These are phyloP conservation scores for Botrytis medusae DNA, from an alignment of 2,329 filamentous ascomycete genomes.

Conservation along the genomic window DNA sequence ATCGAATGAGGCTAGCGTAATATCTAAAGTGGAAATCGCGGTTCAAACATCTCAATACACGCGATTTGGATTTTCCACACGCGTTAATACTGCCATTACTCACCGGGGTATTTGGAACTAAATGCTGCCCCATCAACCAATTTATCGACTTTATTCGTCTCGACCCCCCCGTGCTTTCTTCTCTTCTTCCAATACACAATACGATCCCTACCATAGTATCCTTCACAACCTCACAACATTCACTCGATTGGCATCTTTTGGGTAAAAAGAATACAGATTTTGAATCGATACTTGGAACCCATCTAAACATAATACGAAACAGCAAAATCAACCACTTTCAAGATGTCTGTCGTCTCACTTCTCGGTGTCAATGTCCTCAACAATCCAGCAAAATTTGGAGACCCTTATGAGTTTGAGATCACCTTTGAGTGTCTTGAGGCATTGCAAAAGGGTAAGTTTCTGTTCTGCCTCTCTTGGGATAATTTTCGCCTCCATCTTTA, in stretches of 20 bases:
- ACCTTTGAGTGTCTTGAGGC: slow-evolving; percentile 97
- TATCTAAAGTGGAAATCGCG: slow-evolving; percentile 15
- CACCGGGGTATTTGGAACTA: slow-evolving; percentile 1
- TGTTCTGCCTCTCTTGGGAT: slow-evolving; percentile 1
- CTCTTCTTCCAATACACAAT: not conserved
- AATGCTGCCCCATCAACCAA: slow-evolving; percentile 17
- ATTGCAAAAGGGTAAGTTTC: slow-evolving; percentile 76
- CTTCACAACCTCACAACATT: not conserved
- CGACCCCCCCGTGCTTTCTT: not conserved
- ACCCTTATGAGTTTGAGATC: slow-evolving; percentile 96
- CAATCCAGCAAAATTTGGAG: slow-evolving; percentile 92
- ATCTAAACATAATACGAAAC: not conserved
- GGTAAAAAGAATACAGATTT: not conserved
- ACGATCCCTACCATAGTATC: not conserved
- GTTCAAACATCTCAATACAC: not conserved
- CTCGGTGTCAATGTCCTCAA: slow-evolving; percentile 94
- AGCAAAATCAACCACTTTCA: slow-evolving; percentile 36
- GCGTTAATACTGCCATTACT: not conserved
- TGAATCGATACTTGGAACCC: not conserved
- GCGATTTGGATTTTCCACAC: slow-evolving; percentile 7
- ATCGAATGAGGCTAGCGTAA: not conserved
- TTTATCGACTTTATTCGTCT: slow-evolving; percentile 7
- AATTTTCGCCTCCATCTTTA: not conserved
- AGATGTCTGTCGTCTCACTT: slow-evolving; percentile 94
- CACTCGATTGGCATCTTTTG: not conserved